Percentiles rank a stretch among this genome's conserved stretches.
These are phyloP conservation scores for Hyphopichia buzzinii DNA, from an alignment of 1,139 yeast genomes.

Conservation along the genomic window DNA sequence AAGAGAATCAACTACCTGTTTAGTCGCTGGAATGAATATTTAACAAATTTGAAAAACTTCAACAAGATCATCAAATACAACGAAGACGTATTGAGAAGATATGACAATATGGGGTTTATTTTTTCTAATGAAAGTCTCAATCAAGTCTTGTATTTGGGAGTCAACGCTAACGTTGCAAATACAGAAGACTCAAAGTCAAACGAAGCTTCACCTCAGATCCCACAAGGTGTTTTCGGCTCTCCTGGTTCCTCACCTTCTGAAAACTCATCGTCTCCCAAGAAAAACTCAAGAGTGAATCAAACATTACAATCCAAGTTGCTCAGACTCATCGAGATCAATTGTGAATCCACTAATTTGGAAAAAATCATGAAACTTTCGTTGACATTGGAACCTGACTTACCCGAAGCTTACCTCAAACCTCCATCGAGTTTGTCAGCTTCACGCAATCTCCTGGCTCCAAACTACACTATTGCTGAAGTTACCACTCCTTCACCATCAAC, in stretches of 20 bases:
- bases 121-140: slow-evolving; percentile 47
- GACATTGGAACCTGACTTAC: slow-evolving; percentile 38
- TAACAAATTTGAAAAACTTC: slow-evolving; percentile 38
- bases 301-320: slow-evolving; percentile 25
- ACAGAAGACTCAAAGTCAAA: slow-evolving; percentile 19
- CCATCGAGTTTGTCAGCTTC: slow-evolving; percentile 6
- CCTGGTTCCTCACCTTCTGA: slow-evolving; percentile 1
- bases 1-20: slow-evolving; percentile 72
- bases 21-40: slow-evolving; percentile 76
- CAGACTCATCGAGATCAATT: slow-evolving; percentile 37
- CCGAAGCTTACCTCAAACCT: slow-evolving; percentile 35
- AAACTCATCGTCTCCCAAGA: slow-evolving; percentile 4
- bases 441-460: neutral
- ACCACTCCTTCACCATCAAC: slow-evolving; percentile 2
- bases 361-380: slow-evolving; percentile 40
- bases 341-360: slow-evolving; percentile 39
- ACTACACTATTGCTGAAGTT: slow-evolving; percentile 2
- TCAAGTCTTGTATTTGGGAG: slow-evolving; percentile 44
- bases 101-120: slow-evolving; percentile 46
- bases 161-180: slow-evolving; percentile 29
- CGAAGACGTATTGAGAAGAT: slow-evolving; percentile 42
- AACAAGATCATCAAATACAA: slow-evolving; percentile 41
- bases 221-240: slow-evolving; percentile 14
- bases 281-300: slow-evolving; percentile 8
- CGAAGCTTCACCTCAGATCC: slow-evolving; percentile 28